Base-by-base conservation (phyloP, 257 asterid genomes). In the Petunia axillaris region DNA sequence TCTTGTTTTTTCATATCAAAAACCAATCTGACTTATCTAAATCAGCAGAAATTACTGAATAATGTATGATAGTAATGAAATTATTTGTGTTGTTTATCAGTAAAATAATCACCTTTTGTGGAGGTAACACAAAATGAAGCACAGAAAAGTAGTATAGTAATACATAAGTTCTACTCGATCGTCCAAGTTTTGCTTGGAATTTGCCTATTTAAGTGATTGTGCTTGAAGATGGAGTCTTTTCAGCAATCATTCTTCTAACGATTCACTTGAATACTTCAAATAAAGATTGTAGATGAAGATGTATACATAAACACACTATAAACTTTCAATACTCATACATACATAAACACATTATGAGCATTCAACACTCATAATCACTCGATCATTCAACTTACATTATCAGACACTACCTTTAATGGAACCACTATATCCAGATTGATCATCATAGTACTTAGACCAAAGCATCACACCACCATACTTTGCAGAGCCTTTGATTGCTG, bases 401-500 rank as follows among this genome's bases (percentile, higher is more conserved):
- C 85, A 90, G 52, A 89, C 90, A 81, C 85, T 80, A 83, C 54
- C 84, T 80, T 86, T 90, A 25, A 90, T 90, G 15, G 89, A 70
- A 83, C 88, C 85, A 81, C 92, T 90, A 54, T 92, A 90, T 13
- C 89, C 89, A 85, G 85, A 84, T 68, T 88, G 78, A 79, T 86
- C 89, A 79, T 88, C 91, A 79, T 25, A 87, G 82, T 87, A 89
- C 75, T 86, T 91, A 60, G 92, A 86, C 92, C 93, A 89, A 0
- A 91, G 86, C 97, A 90, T 91, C 2, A 88, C 90, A 8, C 95
- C 92, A 75, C 95, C 95, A 85, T 88, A 92, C 83, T 86, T 89
- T 4, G 65, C n/a, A 25, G 91, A 87, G 0, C 91, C 89, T 85
- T 88, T 88, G 57, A 88, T 84, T 2, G 83, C 89, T 2, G 97